Base-by-base conservation (phyloP, 1,284 basidiomycete genomes). In the Singerocomus inundabilis region DNA sequence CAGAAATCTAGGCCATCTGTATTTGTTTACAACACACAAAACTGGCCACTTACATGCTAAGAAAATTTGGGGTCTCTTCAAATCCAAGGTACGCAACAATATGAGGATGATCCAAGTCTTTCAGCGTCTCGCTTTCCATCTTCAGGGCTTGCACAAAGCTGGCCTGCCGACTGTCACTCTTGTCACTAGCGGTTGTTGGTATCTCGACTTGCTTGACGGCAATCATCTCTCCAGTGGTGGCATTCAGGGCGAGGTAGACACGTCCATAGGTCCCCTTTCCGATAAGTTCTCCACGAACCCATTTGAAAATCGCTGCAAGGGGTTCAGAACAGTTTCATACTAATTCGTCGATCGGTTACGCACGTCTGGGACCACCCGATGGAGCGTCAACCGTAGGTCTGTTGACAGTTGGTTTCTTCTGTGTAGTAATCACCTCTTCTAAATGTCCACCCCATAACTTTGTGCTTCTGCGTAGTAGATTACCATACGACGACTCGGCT, bases 171-270 rank as follows among this genome's bases (percentile, higher is more conserved):
- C 81, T 78, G 65, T 98, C 94, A 60, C 85, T 87, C 65, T 88
- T 89, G 72, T 99, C 96, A 60, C 87, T 90, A 12, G 86, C 84
- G 1, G 93, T 96, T 44, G 85, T 84, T 1, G 96, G 95, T 51
- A 96, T 80, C 70, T 98, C 96, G 43, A 99, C 97, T 72, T 99
- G 97, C 72, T 99, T 99, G 58, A 99, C 97, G 7, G 97, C 97
- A 60, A 99, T 95, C 91, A 98, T 96, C 70, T 99, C 96, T 49
- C 96, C 96, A 0, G 95, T 98, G 1, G 93, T 96, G n/a, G 91
- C 93, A 68, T 99, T 99, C 55, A 99, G 76, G 16, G 93, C 97
- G 43, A 98, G 83, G 64, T 98, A 99, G 28, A 99, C 97, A 44
- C 91, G 84, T 7, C 96, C 96, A 63, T 95, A 99, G 5, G 94